A percentile compares a stretch with the other conserved stretches of the same genome.
phyloP scores from a whole-genome alignment of 371 early-diverging fungal species.

The Syncephalis fuscata region DNA sequence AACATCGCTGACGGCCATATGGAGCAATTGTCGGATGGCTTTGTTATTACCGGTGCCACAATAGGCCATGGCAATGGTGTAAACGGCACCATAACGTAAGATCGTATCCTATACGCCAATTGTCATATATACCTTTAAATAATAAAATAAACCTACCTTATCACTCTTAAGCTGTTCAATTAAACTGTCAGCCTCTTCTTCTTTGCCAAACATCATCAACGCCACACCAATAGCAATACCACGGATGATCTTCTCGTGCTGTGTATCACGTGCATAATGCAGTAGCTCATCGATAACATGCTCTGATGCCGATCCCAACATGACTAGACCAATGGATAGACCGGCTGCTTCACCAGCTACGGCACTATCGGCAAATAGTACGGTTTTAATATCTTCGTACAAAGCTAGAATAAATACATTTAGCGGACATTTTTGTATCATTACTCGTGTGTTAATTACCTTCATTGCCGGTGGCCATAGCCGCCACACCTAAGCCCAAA shows the following conservation, averaged over 20 bases:
- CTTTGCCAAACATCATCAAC: conserved; percentile 89
- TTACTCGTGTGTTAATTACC: too few species aligned
- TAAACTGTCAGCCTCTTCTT: conserved; percentile 79
- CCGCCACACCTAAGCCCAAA: conserved; percentile 93
- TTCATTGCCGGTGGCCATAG: conserved; percentile 86
- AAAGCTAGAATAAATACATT: conserved; percentile 21
- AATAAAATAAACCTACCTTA: conserved; percentile 19
- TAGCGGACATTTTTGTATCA: too few species aligned
- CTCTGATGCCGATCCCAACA: conserved; percentile 81
- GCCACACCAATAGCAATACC: conserved; percentile 88
- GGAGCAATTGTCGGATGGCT: conserved; percentile 83
- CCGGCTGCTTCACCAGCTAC: conserved; percentile 97
- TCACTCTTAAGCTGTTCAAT: conserved; percentile 70
- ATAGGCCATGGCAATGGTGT: conserved; percentile 94
- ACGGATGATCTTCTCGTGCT: conserved; percentile 96
- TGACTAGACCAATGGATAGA: conserved; percentile 92
- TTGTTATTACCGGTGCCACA: conserved; percentile 94
- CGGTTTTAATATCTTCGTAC: conserved; percentile 66
- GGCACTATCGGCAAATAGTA: conserved; percentile 84
- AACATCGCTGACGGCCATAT: conserved; percentile 94
- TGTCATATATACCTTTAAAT: neutral
- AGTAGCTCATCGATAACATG: conserved; percentile 86
- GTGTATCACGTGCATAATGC: conserved; percentile 89
- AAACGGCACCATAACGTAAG: conserved; percentile 90
- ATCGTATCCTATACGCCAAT: conserved; percentile 49